Evolutionary conservation across 306 rosid genomes (phyloP).

Genomic region (Corylus heterophylla): DNA sequence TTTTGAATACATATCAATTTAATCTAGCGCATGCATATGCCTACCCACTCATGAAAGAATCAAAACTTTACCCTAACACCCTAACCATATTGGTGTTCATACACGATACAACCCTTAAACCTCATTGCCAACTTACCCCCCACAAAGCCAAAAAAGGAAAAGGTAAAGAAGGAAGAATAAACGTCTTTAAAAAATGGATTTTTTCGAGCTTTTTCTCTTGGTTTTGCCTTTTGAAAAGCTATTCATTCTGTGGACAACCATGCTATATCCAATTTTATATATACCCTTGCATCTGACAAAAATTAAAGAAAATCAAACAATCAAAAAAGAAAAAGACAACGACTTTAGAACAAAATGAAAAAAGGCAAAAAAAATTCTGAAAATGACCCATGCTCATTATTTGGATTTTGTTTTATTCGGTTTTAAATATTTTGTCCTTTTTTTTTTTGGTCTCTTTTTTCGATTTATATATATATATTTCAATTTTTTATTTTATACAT

Average conservation of each 20-base stretch:
- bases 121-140: background rate
- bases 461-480: no score
- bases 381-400: no score
- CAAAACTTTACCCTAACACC: background rate
- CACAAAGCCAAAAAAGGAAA: background rate
- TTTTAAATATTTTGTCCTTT: no score
- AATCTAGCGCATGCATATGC: background rate
- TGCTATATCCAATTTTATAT: background rate
- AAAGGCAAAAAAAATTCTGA: background rate
- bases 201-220: constrained; percentile 14
- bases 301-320: no score
- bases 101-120: constrained; percentile 24
- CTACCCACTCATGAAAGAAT: background rate
- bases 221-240: constrained; percentile 15
- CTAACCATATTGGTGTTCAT: background rate
- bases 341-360: no score
- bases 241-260: background rate
- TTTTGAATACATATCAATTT: no score
- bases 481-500: no score
- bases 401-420: no score
- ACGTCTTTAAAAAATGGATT: background rate
- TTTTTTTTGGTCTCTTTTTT: no score
- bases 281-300: no score
- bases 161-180: background rate
- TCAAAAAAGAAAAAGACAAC: no score